Evolutionary conservation across 768 basidiomycete species (phyloP), one percentile per base, ranked within the genome.

Genomic region (Thelephora ganbajun): DNA sequence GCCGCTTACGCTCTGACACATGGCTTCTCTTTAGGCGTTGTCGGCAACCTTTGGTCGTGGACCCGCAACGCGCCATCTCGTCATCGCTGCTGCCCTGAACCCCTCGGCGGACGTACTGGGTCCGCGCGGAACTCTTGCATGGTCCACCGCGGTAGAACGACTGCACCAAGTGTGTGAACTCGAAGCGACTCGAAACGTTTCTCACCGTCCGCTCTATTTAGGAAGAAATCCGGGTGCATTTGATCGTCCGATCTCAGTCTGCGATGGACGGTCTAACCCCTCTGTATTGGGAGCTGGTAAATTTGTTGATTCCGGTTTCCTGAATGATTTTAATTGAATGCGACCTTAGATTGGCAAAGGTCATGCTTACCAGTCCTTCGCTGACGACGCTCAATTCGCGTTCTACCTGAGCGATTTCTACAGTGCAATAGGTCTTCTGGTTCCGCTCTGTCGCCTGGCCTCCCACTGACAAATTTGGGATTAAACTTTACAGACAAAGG

Each of bases 191-290:
- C 66, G 63, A 70, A 39, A 68, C 47, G 14, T 50, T 49, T 62
- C 53, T 63, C 53, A 48, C 42, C 56, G 43, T 34, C 43, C 48
- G 20, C 51, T 44, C 48, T 46, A 46, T 49, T 45, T 54, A 81
- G 80, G 64, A 68, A 39, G 62, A 69, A 43, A 75, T 80, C 42
- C 71, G 72, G 48, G 74, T 73, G 53, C 80, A 80, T 57, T 64
- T 81, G 63, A 68, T 80, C 44, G 62, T 76, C 47, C 67, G 65
- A 45, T 55, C 70, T 45, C 65, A 64, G 51, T 66, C 70, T 47
- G 65, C 73, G 53, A 70, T 74, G 68, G 53, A 61, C 6, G 54
- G 67, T 16, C 64, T 79, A 47, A 66, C 61, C 33, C 64, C 66
- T 33, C 58, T 81, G 43, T 66, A 80, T 63, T 63, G 69, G 44